Percentiles rank a stretch among this genome's conserved stretches.
Evolutionary conservation across 176 grass and related monocot genomes (phyloP).

Genomic region (Microstegium vimineum): DNA sequence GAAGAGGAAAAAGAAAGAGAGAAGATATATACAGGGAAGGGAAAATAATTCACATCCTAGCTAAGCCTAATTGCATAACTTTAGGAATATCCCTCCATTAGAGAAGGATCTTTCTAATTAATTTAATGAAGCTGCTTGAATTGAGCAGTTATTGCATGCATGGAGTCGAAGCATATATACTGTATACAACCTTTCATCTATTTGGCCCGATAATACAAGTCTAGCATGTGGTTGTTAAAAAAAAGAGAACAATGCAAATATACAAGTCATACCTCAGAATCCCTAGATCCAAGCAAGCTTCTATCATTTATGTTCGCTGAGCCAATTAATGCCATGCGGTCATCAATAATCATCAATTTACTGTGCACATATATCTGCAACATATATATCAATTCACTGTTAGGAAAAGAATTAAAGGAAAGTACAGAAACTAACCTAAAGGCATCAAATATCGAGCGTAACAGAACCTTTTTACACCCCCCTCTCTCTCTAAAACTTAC

Average conservation of each 20-base stretch:
- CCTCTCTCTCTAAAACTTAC: not conserved
- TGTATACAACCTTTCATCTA: not conserved
- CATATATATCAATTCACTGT: slow-evolving; percentile 15
- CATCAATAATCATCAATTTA: slow-evolving; percentile 91
- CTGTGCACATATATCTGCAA: slow-evolving; percentile 84
- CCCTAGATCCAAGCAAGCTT: slow-evolving; percentile 81
- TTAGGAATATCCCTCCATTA: not conserved
- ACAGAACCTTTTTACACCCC: not conserved
- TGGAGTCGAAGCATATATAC: not conserved
- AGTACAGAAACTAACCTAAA: slow-evolving; percentile 9
- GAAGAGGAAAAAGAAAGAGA: not conserved
- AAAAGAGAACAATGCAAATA: not conserved
- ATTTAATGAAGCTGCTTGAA: not conserved
- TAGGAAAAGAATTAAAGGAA: not conserved
- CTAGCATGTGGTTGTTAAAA: not conserved
- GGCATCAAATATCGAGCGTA: slow-evolving; percentile 6
- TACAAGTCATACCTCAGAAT: slow-evolving; percentile 69
- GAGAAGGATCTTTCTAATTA: not conserved
- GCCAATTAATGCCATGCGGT: slow-evolving; percentile 63
- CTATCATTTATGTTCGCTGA: slow-evolving; percentile 92
- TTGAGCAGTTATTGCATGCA: not conserved
- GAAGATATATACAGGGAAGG: not conserved
- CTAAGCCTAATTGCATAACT: not conserved
- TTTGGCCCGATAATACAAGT: not conserved
- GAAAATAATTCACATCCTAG: not conserved